Conservation (phyloP, 1,139 yeast species). For the Debaryomyces psychrophilus region DNA sequence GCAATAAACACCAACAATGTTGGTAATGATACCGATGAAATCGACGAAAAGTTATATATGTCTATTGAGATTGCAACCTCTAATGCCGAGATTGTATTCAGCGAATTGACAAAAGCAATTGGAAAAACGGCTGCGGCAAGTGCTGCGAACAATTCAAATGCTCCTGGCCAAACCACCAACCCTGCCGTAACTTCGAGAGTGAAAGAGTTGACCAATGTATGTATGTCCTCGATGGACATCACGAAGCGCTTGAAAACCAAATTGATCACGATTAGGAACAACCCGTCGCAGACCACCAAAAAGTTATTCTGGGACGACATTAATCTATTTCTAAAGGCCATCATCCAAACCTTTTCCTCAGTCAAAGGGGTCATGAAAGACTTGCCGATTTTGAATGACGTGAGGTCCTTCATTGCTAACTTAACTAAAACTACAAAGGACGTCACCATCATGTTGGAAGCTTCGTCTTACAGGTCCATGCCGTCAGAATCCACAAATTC, state of each 20-base stretch:
- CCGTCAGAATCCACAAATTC: constrained; percentile 25
- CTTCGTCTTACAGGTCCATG: constrained; percentile 45
- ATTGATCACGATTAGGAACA: constrained; percentile 54
- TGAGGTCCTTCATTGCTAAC: constrained; percentile 76
- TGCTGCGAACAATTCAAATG: constrained; percentile 20
- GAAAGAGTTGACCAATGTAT: constrained; percentile 77
- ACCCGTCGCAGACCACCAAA: constrained; percentile 59
- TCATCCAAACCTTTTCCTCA: constrained; percentile 78
- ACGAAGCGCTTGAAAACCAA: constrained; percentile 68
- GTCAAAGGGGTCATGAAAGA: constrained; percentile 84
- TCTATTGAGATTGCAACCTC: constrained; percentile 74
- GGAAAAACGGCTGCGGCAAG: constrained; percentile 63
- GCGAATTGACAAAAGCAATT: constrained; percentile 77
- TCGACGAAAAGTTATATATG: constrained; percentile 75
- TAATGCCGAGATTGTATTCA: constrained; percentile 78
- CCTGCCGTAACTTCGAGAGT: constrained; percentile 60
- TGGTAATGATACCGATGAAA: constrained; percentile 45
- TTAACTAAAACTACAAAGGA: constrained; percentile 89
- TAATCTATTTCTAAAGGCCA: constrained; percentile 78
- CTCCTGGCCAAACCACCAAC: constrained; percentile 23
- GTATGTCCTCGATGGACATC: constrained; percentile 77
- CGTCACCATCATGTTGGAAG: constrained; percentile 77
- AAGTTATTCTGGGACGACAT: constrained; percentile 84
- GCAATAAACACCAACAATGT: constrained; percentile 26
- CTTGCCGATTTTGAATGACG: constrained; percentile 76